Evolutionary conservation across 192 early-diverging fungal genomes (phyloP), one percentile per base, ranked within the genome.

Genomic region (Podila clonocystis): DNA sequence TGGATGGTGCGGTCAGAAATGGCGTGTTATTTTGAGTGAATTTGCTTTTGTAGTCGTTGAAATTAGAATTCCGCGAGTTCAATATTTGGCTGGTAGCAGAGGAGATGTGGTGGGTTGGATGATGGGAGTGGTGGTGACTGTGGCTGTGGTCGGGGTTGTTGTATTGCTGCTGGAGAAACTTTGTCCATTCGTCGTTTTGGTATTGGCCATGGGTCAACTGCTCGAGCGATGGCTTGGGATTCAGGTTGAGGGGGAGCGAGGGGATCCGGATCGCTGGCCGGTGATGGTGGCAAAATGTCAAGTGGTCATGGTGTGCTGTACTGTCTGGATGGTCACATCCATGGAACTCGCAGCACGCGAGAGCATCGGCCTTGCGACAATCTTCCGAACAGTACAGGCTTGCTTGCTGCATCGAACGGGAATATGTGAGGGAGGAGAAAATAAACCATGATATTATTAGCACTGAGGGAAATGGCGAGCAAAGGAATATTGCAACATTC

Each of bases 351-450:
- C 77, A 80, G 12, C 77, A 80, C 13, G 77, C 77, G 28, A 73
- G 50, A 22, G 77, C 77, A 52, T 80, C 77, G 5, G 65, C 77
- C 50, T 73, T 69, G 15, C 77, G 77, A 31, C 77, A 80, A 9
- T 63, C 62, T 12, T 80, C 77, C 4, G 77, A 80, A 30, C 77
- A 80, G 28, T 80, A 80, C 1, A 80, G 71, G 15, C 77, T 80
- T 50, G 70, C 50, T 73, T 80, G 77, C 77, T 80, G 59, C 2
- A 31, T 49, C 9, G 5, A 36, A 36, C 9, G 20, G 11, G 12
- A 19, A 8, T 12, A 55, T 45, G 9, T 0, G 6, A 52, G 19
- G 26, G 9, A 28, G 29, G 59, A 4, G 57, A 17, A 33, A 3
- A 2, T 28, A 50, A 57, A 62, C 36, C 3, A 59, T 22, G 50